A percentile compares a stretch with the other conserved stretches of the same genome.
Conservation (phyloP, 495 filamentous ascomycete species). For the Hyaloscypha bicolor region DNA sequence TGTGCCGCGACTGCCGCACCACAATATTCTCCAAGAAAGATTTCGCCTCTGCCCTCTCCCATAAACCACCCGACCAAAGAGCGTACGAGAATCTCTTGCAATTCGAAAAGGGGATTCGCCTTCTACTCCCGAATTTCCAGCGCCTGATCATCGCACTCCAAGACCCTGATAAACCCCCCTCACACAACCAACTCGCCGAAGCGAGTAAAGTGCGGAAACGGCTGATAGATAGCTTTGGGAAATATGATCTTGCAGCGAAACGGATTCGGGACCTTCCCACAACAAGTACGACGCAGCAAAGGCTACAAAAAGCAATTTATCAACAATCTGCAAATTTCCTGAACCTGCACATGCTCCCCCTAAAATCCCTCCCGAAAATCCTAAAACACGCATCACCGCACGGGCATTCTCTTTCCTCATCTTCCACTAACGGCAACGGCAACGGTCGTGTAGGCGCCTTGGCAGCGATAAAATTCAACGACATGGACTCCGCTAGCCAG, state of each 20-base stretch:
- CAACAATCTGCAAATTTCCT: conserved; percentile 82
- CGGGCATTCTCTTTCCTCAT: conserved; percentile 6
- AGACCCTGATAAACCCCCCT: conserved; percentile 72
- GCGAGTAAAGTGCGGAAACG: conserved; percentile 90
- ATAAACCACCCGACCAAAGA: conserved; percentile 73
- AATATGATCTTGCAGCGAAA: conserved; percentile 84
- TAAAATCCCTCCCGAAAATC: conserved; percentile 83
- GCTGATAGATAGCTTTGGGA: conserved; percentile 85
- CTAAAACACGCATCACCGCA: conserved; percentile 61
- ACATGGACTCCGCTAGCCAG: conserved; percentile 62
- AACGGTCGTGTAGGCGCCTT: conserved; percentile 45
- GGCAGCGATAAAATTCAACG: conserved; percentile 61
- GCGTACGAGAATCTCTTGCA: conserved; percentile 87
- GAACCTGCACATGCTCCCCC: conserved; percentile 87
- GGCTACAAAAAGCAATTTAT: conserved; percentile 83
- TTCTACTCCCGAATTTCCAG: conserved; percentile 86
- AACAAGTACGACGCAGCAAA: conserved; percentile 70
- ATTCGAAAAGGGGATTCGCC: conserved; percentile 85
- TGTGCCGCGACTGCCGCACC: conserved; percentile 86
- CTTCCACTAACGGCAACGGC: conserved; percentile 17
- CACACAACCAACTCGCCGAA: conserved; percentile 75
- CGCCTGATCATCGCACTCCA: conserved; percentile 63
- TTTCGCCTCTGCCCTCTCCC: conserved; percentile 68
- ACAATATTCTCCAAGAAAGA: conserved; percentile 86
- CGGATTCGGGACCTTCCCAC: conserved; percentile 78